phyloP scores from a whole-genome alignment of 768 basidiomycete species.

The Tricholoma flavovirens region DNA sequence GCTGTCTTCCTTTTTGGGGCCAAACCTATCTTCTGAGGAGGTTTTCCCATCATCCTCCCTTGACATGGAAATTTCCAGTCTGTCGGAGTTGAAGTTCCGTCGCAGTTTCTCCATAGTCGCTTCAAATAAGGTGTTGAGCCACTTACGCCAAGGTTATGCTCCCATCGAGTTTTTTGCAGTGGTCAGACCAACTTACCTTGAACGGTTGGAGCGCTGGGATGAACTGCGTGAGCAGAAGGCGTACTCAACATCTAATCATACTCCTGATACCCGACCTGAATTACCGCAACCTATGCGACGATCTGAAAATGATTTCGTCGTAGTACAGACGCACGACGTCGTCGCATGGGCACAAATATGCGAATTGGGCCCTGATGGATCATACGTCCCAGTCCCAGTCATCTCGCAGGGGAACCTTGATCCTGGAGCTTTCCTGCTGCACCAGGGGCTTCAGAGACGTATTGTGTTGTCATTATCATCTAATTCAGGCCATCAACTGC shows the following conservation, averaged over 20 bases:
- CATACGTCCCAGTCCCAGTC: slow-evolving; percentile 80
- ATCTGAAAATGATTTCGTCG: slow-evolving; percentile 88
- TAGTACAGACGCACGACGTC: slow-evolving; percentile 86
- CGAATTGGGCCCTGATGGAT: slow-evolving; percentile 81
- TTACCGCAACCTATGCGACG: slow-evolving; percentile 75
- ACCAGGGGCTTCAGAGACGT: slow-evolving; percentile 90
- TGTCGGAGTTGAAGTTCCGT: slow-evolving; percentile 80
- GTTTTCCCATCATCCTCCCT: slow-evolving; percentile 71
- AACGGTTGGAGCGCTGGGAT: slow-evolving; percentile 90
- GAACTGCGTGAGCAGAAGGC: slow-evolving; percentile 78
- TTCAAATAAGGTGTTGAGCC: slow-evolving; percentile 63
- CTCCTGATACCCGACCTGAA: slow-evolving; percentile 35
- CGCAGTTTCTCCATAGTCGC: slow-evolving; percentile 76
- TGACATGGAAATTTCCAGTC: slow-evolving; percentile 64
- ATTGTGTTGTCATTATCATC: slow-evolving; percentile 73
- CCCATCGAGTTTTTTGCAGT: slow-evolving; percentile 89
- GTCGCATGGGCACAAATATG: slow-evolving; percentile 81
- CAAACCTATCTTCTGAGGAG: slow-evolving; percentile 65
- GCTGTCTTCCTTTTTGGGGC: slow-evolving; percentile 80
- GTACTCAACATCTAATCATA: slow-evolving; percentile 33
- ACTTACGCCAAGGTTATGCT: slow-evolving; percentile 73
- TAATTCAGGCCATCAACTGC: slow-evolving; percentile 84
- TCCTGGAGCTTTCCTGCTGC: slow-evolving; percentile 80
- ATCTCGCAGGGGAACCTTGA: slow-evolving; percentile 70
- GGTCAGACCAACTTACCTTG: slow-evolving; percentile 75